phyloP scores from a whole-genome alignment of 2,329 filamentous ascomycete species.

The Nannizziopsis arthrosporioides region DNA sequence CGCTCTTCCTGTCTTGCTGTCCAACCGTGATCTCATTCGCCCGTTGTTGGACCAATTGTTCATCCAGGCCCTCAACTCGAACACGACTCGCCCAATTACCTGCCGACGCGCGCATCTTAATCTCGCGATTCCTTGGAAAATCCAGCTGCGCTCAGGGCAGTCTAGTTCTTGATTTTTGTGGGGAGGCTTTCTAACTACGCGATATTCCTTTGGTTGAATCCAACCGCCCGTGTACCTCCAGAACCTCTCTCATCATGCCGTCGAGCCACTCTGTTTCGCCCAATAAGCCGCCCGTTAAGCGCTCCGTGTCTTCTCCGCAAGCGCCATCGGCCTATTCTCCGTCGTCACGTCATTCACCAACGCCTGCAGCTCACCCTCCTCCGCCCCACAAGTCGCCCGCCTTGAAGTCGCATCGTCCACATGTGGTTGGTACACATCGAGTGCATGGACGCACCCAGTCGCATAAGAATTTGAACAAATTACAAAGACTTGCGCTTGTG shows the following conservation, averaged over 20 bases:
- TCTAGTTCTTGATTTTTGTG: background rate
- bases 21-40: slow-evolving; percentile 10
- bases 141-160: background rate
- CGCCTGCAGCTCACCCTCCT: slow-evolving; percentile 11
- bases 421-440: slow-evolving; percentile 34
- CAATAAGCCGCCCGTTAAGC: slow-evolving; percentile 15
- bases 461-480: slow-evolving; percentile 35
- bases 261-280: slow-evolving; percentile 13
- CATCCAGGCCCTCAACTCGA: background rate
- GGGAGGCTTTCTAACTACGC: slow-evolving; percentile 3
- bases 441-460: slow-evolving; percentile 35
- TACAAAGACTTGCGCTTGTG: slow-evolving; percentile 28
- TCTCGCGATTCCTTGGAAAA: background rate
- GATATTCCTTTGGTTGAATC: slow-evolving; percentile 2
- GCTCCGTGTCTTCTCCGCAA: slow-evolving; percentile 12
- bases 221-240: background rate
- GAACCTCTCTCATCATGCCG: slow-evolving; percentile 10
- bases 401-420: slow-evolving; percentile 31
- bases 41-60: slow-evolving; percentile 7
- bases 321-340: slow-evolving; percentile 9
- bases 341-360: slow-evolving; percentile 7
- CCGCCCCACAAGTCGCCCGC: slow-evolving; percentile 23
- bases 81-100: slow-evolving; percentile 9
- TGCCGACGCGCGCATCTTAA: background rate
- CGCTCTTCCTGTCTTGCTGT: slow-evolving; percentile 5